phyloP scores from a whole-genome alignment of 495 filamentous ascomycete species.

The Sabuloglossum arenarium region DNA sequence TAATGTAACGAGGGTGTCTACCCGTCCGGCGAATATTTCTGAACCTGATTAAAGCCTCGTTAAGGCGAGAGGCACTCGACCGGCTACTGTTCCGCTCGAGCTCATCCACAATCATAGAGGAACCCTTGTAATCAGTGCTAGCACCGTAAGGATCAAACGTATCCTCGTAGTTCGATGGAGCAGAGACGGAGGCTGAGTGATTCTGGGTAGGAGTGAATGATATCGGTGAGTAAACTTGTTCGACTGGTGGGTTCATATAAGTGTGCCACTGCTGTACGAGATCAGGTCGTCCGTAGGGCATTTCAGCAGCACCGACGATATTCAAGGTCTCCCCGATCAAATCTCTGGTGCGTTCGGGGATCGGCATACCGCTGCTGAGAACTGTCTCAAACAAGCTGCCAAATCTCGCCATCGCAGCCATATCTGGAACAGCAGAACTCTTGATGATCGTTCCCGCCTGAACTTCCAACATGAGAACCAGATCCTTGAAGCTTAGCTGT shows the following conservation, averaged over 20 bases:
- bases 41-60: constrained; percentile 63
- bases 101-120: constrained; percentile 67
- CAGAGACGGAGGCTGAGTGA: constrained; percentile 1
- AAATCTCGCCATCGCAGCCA: constrained; percentile 35
- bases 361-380: constrained; percentile 24
- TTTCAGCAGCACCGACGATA: constrained; percentile 11
- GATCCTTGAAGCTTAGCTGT: constrained; percentile 31
- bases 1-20: constrained; percentile 83
- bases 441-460: constrained; percentile 39
- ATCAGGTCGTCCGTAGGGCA: constrained; percentile 31
- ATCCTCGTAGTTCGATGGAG: constrained; percentile 38
- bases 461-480: constrained; percentile 38
- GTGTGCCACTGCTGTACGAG: constrained; percentile 36
- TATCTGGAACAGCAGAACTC: constrained; percentile 23
- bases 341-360: constrained; percentile 28
- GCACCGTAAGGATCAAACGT: constrained; percentile 76
- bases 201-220: not conserved
- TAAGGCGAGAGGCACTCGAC: constrained; percentile 43
- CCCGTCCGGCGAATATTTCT: constrained; percentile 83
- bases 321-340: constrained; percentile 36
- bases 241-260: constrained; percentile 22
- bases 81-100: constrained; percentile 55
- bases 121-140: constrained; percentile 80
- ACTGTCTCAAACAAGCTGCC: constrained; percentile 37
- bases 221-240: not conserved